Percentiles rank a stretch among this genome's conserved stretches.
Evolutionary conservation across 192 early-diverging fungal genomes (phyloP).

Genomic region (Umbelopsis sp.): DNA sequence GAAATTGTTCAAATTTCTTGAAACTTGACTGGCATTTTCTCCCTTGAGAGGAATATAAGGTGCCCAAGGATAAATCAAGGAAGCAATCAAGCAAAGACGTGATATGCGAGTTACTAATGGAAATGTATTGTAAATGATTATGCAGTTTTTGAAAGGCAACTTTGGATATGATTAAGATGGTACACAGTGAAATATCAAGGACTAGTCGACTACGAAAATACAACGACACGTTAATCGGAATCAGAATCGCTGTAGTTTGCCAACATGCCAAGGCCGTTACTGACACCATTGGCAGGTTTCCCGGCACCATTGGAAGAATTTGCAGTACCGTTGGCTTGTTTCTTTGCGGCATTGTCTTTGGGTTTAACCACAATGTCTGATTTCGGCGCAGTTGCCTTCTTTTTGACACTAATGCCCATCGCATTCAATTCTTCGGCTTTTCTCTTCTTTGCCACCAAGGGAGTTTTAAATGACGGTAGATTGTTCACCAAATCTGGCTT

Average conservation of each 20-base stretch:
- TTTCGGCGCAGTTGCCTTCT: constrained; percentile 2
- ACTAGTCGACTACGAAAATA: too few species aligned
- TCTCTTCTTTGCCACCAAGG: constrained; percentile 20
- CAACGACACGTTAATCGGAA: neutral
- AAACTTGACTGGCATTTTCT: too few species aligned
- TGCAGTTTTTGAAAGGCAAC: too few species aligned
- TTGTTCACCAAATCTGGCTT: constrained; percentile 12
- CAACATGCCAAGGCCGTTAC: constrained; percentile 5
- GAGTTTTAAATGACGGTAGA: constrained; percentile 30
- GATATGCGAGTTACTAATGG: too few species aligned
- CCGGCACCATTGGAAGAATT: neutral
- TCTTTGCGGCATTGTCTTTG: neutral
- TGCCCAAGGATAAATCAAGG: too few species aligned
- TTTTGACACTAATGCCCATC: constrained; percentile 12
- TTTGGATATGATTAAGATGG: too few species aligned
- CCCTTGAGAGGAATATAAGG: too few species aligned
- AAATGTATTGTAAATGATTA: too few species aligned
- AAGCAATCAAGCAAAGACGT: too few species aligned
- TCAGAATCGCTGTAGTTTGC: constrained; percentile 14
- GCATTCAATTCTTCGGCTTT: neutral
- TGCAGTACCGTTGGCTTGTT: neutral
- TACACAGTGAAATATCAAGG: too few species aligned
- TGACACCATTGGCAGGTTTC: neutral
- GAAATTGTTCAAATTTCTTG: too few species aligned
- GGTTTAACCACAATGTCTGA: neutral